Conservation (phyloP, 2,329 filamentous ascomycete species). For the Diaporthe destruens region DNA sequence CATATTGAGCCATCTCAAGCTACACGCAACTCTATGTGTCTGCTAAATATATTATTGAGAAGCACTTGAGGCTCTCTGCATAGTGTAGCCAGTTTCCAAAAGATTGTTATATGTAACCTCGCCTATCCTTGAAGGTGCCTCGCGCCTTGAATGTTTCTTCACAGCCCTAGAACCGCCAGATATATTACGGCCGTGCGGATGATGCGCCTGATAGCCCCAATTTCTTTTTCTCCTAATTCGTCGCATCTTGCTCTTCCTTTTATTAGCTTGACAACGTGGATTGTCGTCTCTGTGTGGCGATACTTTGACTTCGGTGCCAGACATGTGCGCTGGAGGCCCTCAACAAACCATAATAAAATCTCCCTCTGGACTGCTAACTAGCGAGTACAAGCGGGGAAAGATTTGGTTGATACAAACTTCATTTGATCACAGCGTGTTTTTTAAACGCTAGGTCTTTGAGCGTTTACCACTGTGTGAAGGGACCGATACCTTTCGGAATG, state of each 20-base stretch:
- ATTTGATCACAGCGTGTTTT: background rate
- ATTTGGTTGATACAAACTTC: too few species aligned
- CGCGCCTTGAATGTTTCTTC: too few species aligned
- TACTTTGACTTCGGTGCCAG: background rate
- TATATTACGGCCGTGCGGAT: too few species aligned
- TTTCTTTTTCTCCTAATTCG: background rate
- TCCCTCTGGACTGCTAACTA: too few species aligned
- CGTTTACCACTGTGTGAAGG: too few species aligned
- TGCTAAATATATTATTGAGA: background rate
- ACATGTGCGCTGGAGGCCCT: background rate
- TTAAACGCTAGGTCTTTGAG: too few species aligned
- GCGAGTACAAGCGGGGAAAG: background rate
- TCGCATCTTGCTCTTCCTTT: background rate
- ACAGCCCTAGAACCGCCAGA: too few species aligned
- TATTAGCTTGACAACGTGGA: background rate
- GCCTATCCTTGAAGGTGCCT: too few species aligned
- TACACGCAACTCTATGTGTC: background rate
- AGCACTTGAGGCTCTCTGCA: background rate
- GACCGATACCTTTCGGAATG: too few species aligned
- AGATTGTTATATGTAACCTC: too few species aligned
- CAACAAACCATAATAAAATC: background rate
- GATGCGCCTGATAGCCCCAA: too few species aligned
- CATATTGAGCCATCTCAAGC: background rate
- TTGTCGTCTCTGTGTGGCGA: background rate
- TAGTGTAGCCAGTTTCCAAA: too few species aligned